Evolutionary conservation across 768 basidiomycete species (phyloP).

Genomic region (Tricholoma sp.): DNA sequence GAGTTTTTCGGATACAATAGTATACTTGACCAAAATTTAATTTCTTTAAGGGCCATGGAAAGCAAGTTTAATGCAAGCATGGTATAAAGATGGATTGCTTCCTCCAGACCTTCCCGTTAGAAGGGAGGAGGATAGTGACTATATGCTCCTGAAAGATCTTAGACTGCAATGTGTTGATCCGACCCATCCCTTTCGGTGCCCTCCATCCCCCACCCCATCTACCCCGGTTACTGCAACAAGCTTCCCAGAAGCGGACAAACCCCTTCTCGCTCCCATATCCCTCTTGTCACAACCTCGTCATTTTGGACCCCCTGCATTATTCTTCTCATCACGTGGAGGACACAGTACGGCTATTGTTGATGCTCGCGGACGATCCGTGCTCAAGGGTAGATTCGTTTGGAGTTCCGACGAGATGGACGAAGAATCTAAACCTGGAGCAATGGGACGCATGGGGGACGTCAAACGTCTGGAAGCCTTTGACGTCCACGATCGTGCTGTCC

Average conservation of each 20-base stretch:
- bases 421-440: constrained; percentile 26
- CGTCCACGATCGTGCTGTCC: constrained; percentile 64
- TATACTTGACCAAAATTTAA: background rate
- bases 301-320: constrained; percentile 83
- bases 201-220: constrained; percentile 31
- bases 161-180: constrained; percentile 77
- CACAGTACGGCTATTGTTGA: constrained; percentile 88
- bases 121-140: constrained; percentile 68
- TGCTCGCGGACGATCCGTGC: constrained; percentile 76
- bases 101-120: constrained; percentile 80
- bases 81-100: constrained; percentile 81
- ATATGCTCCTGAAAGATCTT: constrained; percentile 65
- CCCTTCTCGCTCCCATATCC: constrained; percentile 68
- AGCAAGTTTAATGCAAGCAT: constrained; percentile 80
- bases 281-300: constrained; percentile 73
- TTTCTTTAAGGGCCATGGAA: constrained; percentile 72
- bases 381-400: constrained; percentile 79
- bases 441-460: constrained; percentile 69
- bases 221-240: constrained; percentile 14
- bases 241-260: constrained; percentile 36
- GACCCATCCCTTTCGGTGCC: constrained; percentile 66
- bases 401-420: constrained; percentile 58
- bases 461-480: constrained; percentile 83
- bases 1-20: background rate
- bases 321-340: constrained; percentile 85